phyloP scores from a whole-genome alignment of 1,139 yeast genomes.

The Kluyveromyces sp. region DNA sequence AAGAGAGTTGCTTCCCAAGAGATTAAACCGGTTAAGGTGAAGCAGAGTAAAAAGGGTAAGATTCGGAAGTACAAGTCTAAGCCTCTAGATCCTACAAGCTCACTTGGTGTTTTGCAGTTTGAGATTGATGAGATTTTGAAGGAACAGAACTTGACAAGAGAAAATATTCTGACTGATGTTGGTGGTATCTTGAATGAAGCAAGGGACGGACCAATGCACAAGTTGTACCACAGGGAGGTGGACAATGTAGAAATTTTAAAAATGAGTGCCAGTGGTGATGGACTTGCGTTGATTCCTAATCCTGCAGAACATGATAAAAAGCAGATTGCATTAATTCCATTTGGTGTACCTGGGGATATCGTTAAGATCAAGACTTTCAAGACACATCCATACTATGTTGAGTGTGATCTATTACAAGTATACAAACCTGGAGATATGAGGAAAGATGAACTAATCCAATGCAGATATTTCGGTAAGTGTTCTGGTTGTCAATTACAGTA shows the following conservation, averaged over 20 bases:
- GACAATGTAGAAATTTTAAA: constrained; percentile 48
- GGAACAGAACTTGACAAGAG: constrained; percentile 37
- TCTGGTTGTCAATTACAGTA: constrained; percentile 92
- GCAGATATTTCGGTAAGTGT: constrained; percentile 75
- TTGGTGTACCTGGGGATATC: constrained; percentile 78
- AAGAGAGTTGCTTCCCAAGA: constrained; percentile 9
- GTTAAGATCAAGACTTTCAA: constrained; percentile 66
- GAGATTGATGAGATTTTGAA: constrained; percentile 61
- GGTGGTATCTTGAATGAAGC: constrained; percentile 50
- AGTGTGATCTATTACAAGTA: constrained; percentile 62
- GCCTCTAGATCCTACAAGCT: constrained; percentile 66
- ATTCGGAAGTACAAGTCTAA: constrained; percentile 49
- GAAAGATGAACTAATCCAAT: constrained; percentile 48
- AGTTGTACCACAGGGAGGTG: constrained; percentile 50
- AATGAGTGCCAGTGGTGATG: constrained; percentile 75
- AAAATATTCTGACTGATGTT: constrained; percentile 56
- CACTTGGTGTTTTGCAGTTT: constrained; percentile 67
- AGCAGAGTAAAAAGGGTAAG: constrained; percentile 32
- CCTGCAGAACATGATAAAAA: constrained; percentile 40
- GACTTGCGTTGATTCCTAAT: constrained; percentile 53
- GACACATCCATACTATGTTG: constrained; percentile 69
- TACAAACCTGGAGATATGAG: constrained; percentile 39
- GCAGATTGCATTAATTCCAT: constrained; percentile 64
- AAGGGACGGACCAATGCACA: constrained; percentile 31
- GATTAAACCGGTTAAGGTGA: constrained; percentile 6